Evolutionary conservation across 2,329 filamentous ascomycete species (phyloP).

Genomic region (Pleochaeta shiraiana): DNA sequence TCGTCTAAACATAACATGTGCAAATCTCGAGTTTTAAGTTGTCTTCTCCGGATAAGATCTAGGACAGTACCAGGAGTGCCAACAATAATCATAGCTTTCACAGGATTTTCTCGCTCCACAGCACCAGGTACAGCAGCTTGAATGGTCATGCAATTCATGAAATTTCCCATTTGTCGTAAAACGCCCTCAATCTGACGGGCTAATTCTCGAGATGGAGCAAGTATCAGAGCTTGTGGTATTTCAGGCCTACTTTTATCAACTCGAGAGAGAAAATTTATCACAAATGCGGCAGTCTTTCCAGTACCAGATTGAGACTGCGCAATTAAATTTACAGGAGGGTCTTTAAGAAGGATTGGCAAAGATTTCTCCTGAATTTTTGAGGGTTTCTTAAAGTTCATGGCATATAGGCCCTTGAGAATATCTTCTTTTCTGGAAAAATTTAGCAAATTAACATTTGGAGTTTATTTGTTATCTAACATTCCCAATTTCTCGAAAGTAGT

Average conservation of each 20-base stretch:
- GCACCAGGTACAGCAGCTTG: slow-evolving; percentile 68
- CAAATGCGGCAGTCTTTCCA: slow-evolving; percentile 93
- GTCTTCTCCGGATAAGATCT: slow-evolving; percentile 59
- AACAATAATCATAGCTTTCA: slow-evolving; percentile 63
- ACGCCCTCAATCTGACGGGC: slow-evolving; percentile 87
- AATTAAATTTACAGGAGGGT: slow-evolving; percentile 87
- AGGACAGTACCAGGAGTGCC: slow-evolving; percentile 87
- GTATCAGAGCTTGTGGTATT: slow-evolving; percentile 64
- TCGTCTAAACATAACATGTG: slow-evolving; percentile 84
- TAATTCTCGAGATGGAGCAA: slow-evolving; percentile 85
- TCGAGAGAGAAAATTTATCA: slow-evolving; percentile 74
- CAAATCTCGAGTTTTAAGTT: slow-evolving; percentile 49
- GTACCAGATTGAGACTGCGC: slow-evolving; percentile 96
- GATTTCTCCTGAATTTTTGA: slow-evolving; percentile 97
- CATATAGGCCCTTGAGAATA: slow-evolving; percentile 55
- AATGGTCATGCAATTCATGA: slow-evolving; percentile 53
- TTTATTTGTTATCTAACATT: slow-evolving; percentile 46
- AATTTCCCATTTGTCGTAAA: slow-evolving; percentile 62
- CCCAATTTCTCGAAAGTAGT: slow-evolving; percentile 69
- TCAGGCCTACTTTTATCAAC: slow-evolving; percentile 48
- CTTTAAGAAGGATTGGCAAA: slow-evolving; percentile 63
- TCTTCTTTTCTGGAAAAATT: slow-evolving; percentile 25
- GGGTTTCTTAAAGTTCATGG: slow-evolving; percentile 79
- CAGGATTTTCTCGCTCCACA: slow-evolving; percentile 41
- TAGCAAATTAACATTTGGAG: no score